Evolutionary conservation across 441 rosid genomes (phyloP), one percentile per base, ranked within the genome.

Genomic region (Gossypium aridum): DNA sequence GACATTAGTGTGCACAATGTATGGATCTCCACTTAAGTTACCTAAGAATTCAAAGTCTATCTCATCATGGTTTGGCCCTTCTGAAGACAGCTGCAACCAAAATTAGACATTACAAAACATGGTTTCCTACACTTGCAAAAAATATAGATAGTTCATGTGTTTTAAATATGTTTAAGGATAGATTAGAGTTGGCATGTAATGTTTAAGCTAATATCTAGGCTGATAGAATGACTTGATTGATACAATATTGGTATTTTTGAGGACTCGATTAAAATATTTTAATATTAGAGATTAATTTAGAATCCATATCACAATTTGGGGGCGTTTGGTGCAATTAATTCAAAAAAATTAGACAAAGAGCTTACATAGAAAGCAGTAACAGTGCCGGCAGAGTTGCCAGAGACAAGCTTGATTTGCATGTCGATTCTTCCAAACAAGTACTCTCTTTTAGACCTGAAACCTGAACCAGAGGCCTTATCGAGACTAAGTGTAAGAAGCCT

Each of bases 341-440:
- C 25, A 28, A 7, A 20, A 65, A 25, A 23, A 7, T 3, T 28
- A 49, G 43, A 68, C 60, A 49, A 7, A 13, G 25, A 49, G 59
- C 34, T 31, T 71, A 76, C 79, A 34, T 77, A 77, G 67, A 47
- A 77, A 16, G 79, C 49, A 51, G 76, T 73, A 6, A 73, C 76
- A 13, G 76, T 73, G 16, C 76, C 76, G 13, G 76, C 76, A 49
- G 76, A 74, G 76, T 74, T 64, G 9, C 76, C 71, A 9, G 76
- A 22, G 20, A 74, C 71, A 19, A 77, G 79, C 79, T 77, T 77
- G 71, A 77, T 71, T 47, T 77, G 75, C 72, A 77, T 63, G 45
- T 71, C 65, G 16, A 77, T 19, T 45, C 75, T 34, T 13, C 79
- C 79, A 3, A 70, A 71, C 2, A 71, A 23, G 34, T 31, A 77